Conservation (phyloP, 2,329 filamentous ascomycete genomes). For the Fusarium guadeloupense region DNA sequence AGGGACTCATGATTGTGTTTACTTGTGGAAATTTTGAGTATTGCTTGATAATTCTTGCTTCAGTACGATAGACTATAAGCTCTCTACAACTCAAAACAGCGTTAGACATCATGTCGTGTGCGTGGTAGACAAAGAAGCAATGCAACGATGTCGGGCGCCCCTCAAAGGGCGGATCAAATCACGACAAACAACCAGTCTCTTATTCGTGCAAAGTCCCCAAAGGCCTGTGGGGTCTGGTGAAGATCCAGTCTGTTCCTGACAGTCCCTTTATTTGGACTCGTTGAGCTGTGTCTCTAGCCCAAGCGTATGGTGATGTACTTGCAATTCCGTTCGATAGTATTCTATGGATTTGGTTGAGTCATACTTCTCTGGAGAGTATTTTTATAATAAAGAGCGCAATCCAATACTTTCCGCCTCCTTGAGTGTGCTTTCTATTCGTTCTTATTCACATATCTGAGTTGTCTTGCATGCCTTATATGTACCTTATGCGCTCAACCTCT, state of each 20-base stretch:
- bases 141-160: neutral
- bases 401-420: neutral
- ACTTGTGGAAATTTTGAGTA: no score
- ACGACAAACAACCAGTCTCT: conserved; percentile 32
- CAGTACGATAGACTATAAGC: no score
- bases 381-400: neutral
- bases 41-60: no score
- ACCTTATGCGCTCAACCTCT: neutral
- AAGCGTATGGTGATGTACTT: neutral
- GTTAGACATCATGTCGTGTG: conserved; percentile 27
- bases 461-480: neutral
- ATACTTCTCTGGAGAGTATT: neutral
- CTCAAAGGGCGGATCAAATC: conserved; percentile 15
- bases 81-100: neutral
- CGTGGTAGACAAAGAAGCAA: conserved; percentile 11
- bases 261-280: neutral
- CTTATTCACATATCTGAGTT: neutral
- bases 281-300: neutral
- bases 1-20: no score
- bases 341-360: conserved; percentile 1
- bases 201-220: conserved; percentile 29
- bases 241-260: conserved; percentile 6
- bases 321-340: neutral
- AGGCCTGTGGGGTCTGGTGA: neutral
- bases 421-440: neutral